Evolutionary conservation across 108 stramenopile genomes (phyloP).

Genomic region (Cyclotella atomus): DNA sequence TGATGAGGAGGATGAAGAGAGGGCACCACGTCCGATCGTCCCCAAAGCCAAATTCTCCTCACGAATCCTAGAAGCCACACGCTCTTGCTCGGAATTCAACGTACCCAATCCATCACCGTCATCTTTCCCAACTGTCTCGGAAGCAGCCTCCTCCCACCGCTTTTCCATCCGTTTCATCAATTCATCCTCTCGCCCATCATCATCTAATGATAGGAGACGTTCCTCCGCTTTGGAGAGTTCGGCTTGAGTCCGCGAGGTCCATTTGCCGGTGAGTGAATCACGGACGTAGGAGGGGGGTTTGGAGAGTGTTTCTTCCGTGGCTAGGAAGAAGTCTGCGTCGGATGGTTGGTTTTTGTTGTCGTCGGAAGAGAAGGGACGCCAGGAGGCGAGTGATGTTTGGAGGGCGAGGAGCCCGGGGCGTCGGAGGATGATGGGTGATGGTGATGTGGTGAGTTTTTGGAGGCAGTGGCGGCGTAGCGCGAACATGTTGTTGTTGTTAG

Average conservation of each 20-base stretch:
- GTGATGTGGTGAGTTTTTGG: not conserved
- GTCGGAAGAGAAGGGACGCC: constrained; percentile 5
- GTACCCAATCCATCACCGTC: constrained; percentile 31
- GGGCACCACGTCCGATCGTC: constrained; percentile 64
- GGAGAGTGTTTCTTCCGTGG: constrained; percentile 22
- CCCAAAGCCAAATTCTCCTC: constrained; percentile 72
- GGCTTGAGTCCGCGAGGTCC: constrained; percentile 66
- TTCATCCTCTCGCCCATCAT: constrained; percentile 44
- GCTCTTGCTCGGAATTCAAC: constrained; percentile 23
- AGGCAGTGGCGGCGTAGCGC: constrained; percentile 5
- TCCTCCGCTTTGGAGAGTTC: constrained; percentile 60
- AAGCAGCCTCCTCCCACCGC: constrained; percentile 25
- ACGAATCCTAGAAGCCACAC: constrained; percentile 66
- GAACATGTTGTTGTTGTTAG: not conserved
- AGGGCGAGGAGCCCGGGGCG: not conserved
- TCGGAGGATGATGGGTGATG: not conserved
- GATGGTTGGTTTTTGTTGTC: not conserved
- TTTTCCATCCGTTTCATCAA: constrained; percentile 21
- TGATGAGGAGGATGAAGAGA: constrained; percentile 48
- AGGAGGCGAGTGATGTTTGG: not conserved
- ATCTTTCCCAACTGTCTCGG: not conserved
- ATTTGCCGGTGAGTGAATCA: constrained; percentile 78
- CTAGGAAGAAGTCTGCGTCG: constrained; percentile 27
- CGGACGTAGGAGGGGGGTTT: constrained; percentile 76
- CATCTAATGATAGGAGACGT: constrained; percentile 63